Conservation (phyloP, 805 yeast genomes). For the Yarrowia sp. region DNA sequence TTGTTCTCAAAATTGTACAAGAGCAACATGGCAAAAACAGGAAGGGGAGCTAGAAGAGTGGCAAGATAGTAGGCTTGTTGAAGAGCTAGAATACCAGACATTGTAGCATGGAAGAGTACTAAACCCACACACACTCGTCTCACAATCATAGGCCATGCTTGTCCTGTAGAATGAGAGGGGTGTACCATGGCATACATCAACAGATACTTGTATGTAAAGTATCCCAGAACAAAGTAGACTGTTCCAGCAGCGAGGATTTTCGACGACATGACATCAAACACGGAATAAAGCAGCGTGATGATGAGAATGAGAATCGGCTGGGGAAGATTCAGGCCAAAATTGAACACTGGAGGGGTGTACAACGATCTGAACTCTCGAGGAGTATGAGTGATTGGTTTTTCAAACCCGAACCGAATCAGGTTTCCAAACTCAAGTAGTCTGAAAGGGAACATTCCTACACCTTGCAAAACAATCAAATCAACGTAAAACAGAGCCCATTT, state of each 20-base stretch:
- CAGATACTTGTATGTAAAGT: constrained; percentile 86
- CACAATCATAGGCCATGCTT: constrained; percentile 89
- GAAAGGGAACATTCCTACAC: constrained; percentile 86
- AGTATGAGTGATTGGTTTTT: constrained; percentile 63
- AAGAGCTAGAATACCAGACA: constrained; percentile 85
- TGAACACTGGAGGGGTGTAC: constrained; percentile 86
- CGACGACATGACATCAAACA: constrained; percentile 64
- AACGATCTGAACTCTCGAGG: constrained; percentile 76
- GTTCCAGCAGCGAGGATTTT: constrained; percentile 83
- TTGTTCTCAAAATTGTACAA: constrained; percentile 80
- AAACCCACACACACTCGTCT: constrained; percentile 80
- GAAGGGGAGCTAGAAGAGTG: constrained; percentile 69
- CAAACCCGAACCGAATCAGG: constrained; percentile 68
- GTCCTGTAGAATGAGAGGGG: constrained; percentile 95
- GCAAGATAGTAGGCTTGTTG: constrained; percentile 79
- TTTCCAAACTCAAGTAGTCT: constrained; percentile 79
- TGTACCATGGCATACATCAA: constrained; percentile 87
- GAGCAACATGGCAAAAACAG: constrained; percentile 61
- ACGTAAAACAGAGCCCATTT: constrained; percentile 85
- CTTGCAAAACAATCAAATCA: constrained; percentile 77
- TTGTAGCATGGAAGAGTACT: constrained; percentile 80
- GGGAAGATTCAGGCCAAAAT: constrained; percentile 87
- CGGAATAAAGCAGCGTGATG: constrained; percentile 78
- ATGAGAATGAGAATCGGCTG: constrained; percentile 85
- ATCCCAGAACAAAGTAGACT: constrained; percentile 79